Evolutionary conservation across 2,329 filamentous ascomycete species (phyloP).

Genomic region (Xylaria sp.): DNA sequence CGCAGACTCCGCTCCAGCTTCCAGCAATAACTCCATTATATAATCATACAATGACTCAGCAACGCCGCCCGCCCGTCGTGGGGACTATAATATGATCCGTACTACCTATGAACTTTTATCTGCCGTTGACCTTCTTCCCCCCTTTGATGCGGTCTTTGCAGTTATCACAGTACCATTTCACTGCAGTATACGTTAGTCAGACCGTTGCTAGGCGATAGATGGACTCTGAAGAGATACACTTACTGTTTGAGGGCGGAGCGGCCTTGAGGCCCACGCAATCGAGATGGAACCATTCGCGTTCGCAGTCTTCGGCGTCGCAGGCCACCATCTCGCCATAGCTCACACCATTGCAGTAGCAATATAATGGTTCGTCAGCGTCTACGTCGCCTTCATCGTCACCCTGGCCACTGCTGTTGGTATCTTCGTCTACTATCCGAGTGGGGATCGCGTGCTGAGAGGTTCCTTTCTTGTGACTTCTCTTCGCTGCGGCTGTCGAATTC

Average conservation of each 20-base stretch:
- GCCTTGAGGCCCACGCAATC: conserved; percentile 75
- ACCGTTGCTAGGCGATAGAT: conserved; percentile 13
- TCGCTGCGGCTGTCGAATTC: conserved; percentile 36
- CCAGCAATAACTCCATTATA: conserved; percentile 12
- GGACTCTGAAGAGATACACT: conserved; percentile 33
- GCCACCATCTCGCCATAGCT: conserved; percentile 83
- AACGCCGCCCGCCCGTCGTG: not conserved
- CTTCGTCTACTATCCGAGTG: conserved; percentile 39
- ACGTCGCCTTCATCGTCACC: conserved; percentile 54
- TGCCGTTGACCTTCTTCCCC: conserved; percentile 47
- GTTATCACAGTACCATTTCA: conserved; percentile 78
- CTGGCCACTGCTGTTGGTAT: conserved; percentile 39
- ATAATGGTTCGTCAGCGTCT: conserved; percentile 65
- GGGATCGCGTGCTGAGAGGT: conserved; percentile 34
- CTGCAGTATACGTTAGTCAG: conserved; percentile 40
- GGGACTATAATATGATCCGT: not conserved
- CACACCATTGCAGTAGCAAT: conserved; percentile 75
- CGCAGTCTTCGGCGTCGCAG: conserved; percentile 68
- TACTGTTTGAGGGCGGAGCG: conserved; percentile 70
- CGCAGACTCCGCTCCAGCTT: conserved; percentile 13
- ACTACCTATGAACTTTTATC: conserved; percentile 30
- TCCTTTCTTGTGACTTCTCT: conserved; percentile 57
- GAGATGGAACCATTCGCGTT: conserved; percentile 77
- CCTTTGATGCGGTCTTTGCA: conserved; percentile 63
- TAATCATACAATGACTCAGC: conserved; percentile 8